phyloP scores from a whole-genome alignment of 129 eudicot genomes.

The Rutidosis leptorrhynchoides region DNA sequence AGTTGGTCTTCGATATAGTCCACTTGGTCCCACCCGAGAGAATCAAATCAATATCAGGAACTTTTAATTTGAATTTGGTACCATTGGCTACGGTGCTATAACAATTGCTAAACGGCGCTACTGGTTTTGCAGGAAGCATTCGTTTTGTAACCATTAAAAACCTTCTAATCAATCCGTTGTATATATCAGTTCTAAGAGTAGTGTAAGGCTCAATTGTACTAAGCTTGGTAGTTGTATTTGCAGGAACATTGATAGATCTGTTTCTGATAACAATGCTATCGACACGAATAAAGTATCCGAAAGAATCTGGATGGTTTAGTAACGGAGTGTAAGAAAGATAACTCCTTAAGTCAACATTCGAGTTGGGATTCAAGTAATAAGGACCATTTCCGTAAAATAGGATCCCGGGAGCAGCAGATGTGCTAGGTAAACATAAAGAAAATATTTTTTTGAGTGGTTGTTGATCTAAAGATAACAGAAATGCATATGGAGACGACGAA shows the following conservation, averaged over 20 bases:
- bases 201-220: constrained; percentile 8
- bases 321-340: constrained; percentile 3
- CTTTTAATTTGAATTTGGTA: neutral
- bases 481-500: constrained; percentile 4
- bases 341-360: neutral
- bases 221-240: neutral
- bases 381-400: constrained; percentile 44
- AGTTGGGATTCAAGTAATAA: constrained; percentile 8
- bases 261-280: neutral
- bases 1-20: constrained; percentile 7
- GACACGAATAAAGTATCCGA: constrained; percentile 5
- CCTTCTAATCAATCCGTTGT: neutral
- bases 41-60: constrained; percentile 2
- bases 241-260: neutral
- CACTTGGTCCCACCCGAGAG: neutral
- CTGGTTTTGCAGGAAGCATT: neutral
- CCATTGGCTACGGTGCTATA: neutral
- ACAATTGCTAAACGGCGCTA: neutral
- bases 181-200: constrained; percentile 4
- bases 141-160: constrained; percentile 1
- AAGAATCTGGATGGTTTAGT: constrained; percentile 6
- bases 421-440: constrained; percentile 35
- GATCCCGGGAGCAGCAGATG: constrained; percentile 27
- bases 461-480: constrained; percentile 1
- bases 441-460: constrained; percentile 9